phyloP scores from a whole-genome alignment of 2,329 filamentous ascomycete species.

The Hawksworthiomyces lignivorus region DNA sequence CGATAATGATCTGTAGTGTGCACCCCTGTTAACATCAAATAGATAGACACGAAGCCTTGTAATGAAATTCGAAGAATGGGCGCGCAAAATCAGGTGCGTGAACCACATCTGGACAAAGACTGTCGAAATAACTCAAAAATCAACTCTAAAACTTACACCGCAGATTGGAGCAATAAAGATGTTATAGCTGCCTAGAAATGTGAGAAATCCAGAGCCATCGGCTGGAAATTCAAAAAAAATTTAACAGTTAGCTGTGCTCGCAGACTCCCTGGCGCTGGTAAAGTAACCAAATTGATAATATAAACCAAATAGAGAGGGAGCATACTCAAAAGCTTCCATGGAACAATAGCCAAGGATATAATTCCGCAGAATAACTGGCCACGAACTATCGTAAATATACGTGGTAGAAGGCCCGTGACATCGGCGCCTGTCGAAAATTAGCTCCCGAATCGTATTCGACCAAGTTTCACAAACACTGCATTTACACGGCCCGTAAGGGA shows the following conservation, averaged over 20 bases:
- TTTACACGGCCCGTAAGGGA: too few species aligned
- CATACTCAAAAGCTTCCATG: conserved; percentile 17
- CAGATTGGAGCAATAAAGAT: conserved; percentile 16
- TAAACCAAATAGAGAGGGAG: background rate
- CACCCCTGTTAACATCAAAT: too few species aligned
- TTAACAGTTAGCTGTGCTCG: too few species aligned
- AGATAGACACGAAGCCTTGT: background rate
- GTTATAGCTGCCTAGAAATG: conserved; percentile 16
- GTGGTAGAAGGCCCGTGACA: conserved; percentile 24
- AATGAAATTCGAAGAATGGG: too few species aligned
- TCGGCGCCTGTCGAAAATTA: conserved; percentile 22
- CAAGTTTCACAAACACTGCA: too few species aligned
- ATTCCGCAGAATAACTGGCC: conserved; percentile 20
- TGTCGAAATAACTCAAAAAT: too few species aligned
- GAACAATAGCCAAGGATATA: conserved; percentile 14
- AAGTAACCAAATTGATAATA: too few species aligned
- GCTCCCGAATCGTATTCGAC: too few species aligned
- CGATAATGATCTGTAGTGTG: background rate
- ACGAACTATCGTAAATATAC: conserved; percentile 28
- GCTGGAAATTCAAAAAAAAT: too few species aligned
- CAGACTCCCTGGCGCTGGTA: too few species aligned
- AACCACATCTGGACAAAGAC: too few species aligned
- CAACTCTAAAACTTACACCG: background rate
- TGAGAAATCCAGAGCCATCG: conserved; percentile 13
- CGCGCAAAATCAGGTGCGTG: too few species aligned